These are phyloP conservation scores for Nicotiana obtusifolia DNA, from an alignment of 257 asterid species.

Conservation along the genomic window DNA sequence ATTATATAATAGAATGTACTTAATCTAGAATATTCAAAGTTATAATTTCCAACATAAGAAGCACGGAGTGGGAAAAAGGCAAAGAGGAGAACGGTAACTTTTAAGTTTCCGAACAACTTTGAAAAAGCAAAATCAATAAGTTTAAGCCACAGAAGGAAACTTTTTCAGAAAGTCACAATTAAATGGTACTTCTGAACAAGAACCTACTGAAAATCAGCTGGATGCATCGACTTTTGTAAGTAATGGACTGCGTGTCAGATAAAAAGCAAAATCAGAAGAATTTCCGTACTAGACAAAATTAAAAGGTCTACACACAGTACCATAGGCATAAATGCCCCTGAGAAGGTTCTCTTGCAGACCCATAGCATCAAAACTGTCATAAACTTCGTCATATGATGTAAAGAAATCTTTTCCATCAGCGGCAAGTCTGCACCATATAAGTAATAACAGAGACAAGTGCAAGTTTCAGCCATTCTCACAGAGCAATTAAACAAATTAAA, in stretches of 20 bases:
- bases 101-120: no score
- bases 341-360: slow-evolving; percentile 34
- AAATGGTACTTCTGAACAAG: background rate
- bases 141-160: background rate
- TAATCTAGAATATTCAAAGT: no score
- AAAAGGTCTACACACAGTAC: slow-evolving; percentile 4
- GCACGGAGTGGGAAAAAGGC: no score
- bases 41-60: no score
- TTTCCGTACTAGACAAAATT: background rate
- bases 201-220: background rate
- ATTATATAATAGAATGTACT: no score
- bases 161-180: background rate
- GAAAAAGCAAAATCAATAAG: background rate
- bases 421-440: slow-evolving; percentile 16
- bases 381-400: slow-evolving; percentile 35
- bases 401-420: slow-evolving; percentile 31
- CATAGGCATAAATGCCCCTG: slow-evolving; percentile 35
- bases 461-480: background rate
- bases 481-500: background rate
- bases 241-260: background rate
- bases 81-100: no score
- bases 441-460: background rate
- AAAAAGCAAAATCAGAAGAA: background rate
- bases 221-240: background rate
- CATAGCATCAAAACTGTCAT: slow-evolving; percentile 36